phyloP scores from a whole-genome alignment of 495 filamentous ascomycete species.

The Lasiosphaeris hirsuta region DNA sequence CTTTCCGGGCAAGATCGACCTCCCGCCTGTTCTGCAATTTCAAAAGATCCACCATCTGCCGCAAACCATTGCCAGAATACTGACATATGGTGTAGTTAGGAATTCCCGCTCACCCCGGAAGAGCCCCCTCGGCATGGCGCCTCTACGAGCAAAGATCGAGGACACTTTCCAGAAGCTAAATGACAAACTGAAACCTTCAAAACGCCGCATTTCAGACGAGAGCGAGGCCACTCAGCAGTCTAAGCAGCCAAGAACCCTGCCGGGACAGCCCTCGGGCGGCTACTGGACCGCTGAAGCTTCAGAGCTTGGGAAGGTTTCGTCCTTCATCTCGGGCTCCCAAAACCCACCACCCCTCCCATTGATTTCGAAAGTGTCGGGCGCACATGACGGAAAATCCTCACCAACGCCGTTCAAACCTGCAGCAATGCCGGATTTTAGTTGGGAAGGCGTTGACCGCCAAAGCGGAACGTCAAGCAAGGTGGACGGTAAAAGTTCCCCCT shows the following conservation, averaged over 20 bases:
- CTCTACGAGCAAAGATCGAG: slow-evolving; percentile 12
- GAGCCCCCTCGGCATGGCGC: slow-evolving; percentile 13
- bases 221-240: neutral
- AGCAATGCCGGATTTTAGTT: too few species aligned
- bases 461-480: too few species aligned
- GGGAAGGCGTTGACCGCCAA: too few species aligned
- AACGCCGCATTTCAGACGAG: slow-evolving; percentile 17
- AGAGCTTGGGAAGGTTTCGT: too few species aligned
- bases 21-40: neutral
- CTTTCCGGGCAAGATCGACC: neutral
- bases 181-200: slow-evolving; percentile 11
- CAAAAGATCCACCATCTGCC: too few species aligned
- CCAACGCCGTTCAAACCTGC: too few species aligned
- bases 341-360: too few species aligned
- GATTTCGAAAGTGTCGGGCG: too few species aligned
- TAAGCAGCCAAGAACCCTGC: slow-evolving; percentile 15
- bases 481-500: too few species aligned
- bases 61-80: neutral
- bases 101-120: neutral
- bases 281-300: neutral
- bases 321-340: too few species aligned
- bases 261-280: neutral
- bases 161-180: slow-evolving; percentile 13
- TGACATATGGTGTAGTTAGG: slow-evolving; percentile 1
- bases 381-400: too few species aligned